Base-by-base conservation (phyloP, 345 rosid species). In the Eucalyptus globulus region DNA sequence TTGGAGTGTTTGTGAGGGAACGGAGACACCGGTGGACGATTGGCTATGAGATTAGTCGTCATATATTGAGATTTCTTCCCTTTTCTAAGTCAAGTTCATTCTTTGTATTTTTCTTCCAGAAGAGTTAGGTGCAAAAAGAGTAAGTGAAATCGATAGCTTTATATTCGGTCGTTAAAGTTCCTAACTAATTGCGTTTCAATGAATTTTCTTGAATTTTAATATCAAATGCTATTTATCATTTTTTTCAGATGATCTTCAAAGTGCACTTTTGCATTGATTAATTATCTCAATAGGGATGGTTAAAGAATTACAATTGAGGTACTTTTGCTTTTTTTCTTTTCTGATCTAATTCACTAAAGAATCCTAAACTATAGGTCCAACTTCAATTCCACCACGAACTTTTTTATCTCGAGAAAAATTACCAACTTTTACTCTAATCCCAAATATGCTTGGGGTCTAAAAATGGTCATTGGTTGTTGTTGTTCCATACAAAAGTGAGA, bases 371-470 rank as follows among this genome's bases (percentile, higher is more conserved):
- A 24, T 56, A 22, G 62, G 62, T 56, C 62, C 62, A 56, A n/a
- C 31, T 6, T 31, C 10, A 65, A 65, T n/a, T 16, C 11, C 17
- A 16, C 40, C 11, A 8, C 1, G 0, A 15, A n/a, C 9, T 14
- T 65, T n/a, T 53, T 21, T 53, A 53, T 53, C 58, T 53, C 2
- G 2, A 53, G 10, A 1, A 53, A 53, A 21, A 21, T 53, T 53
- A 34, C 34, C 34, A 53, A 53, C 58, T 53, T 53, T 53, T 53
- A 53, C 58, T 53, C 26, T 21, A 53, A 53, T 53, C 26, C 26
- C 26, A 21, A 53, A 53, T 53, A 53, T 53, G 26, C 58, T 21
- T 53, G 58, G 11, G 58, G 58, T 53, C 58, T 53, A 21, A 53
- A 53, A 53, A 53, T 53, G 58, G 2, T 53, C 58, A 53, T 53